These are phyloP conservation scores for Boletus insuetus DNA, from an alignment of 768 basidiomycete species.

Conservation along the genomic window DNA sequence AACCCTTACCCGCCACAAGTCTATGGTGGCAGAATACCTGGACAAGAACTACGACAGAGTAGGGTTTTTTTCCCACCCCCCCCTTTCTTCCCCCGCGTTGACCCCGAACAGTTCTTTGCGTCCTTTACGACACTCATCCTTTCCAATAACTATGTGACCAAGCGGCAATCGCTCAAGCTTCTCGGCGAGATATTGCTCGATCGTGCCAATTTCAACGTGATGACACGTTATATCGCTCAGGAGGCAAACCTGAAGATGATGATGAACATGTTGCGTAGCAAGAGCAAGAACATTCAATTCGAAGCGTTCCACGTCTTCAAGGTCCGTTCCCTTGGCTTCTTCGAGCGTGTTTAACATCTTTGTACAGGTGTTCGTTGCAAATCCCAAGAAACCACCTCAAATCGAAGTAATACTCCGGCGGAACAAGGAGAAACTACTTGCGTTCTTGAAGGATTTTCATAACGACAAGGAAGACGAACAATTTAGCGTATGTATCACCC, in stretches of 20 bases:
- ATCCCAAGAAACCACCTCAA: conserved; percentile 97
- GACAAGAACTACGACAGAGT: conserved; percentile 97
- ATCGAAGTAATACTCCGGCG: conserved; percentile 87
- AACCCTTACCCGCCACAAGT: conserved; percentile 93
- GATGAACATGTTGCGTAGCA: conserved; percentile 98
- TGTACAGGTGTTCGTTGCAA: conserved; percentile 90
- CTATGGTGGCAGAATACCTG: conserved; percentile 96
- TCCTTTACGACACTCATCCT: conserved; percentile 92
- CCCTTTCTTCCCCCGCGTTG: not conserved
- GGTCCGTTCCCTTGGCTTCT: conserved; percentile 43
- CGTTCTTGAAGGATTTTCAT: conserved; percentile 90
- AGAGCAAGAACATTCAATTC: conserved; percentile 99
- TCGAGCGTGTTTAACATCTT: not conserved
- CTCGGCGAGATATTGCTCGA: conserved; percentile 97
- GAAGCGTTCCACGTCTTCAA: conserved; percentile 99
- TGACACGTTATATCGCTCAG: conserved; percentile 95
- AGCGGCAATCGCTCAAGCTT: conserved; percentile 96
- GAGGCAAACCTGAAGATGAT: conserved; percentile 99
- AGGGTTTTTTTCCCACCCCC: conserved; percentile 29
- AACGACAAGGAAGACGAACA: conserved; percentile 99
- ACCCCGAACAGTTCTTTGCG: conserved; percentile 75
- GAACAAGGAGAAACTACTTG: conserved; percentile 91
- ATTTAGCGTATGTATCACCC: conserved; percentile 62
- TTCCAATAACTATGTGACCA: conserved; percentile 98
- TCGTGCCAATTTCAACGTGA: conserved; percentile 96